Evolutionary conservation across 164 flowering plant species (phyloP).

Genomic region (Vitis rotundifolia): DNA sequence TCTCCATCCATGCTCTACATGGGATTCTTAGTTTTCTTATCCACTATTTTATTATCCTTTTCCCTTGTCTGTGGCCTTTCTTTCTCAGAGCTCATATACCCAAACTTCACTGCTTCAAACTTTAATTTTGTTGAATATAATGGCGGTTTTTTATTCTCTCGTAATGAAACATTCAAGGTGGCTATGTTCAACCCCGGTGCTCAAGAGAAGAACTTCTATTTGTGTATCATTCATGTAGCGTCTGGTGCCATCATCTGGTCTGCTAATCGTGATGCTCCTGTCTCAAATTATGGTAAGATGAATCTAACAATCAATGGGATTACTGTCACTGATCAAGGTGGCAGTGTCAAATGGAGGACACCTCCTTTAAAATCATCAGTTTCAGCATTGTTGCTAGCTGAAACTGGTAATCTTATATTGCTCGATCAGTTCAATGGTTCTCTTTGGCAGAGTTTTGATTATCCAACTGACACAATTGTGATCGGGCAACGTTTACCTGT

Average conservation of each 20-base stretch:
- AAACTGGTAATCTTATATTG: conserved; percentile 66
- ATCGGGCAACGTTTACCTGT: conserved; percentile 53
- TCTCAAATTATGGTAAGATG: conserved; percentile 53
- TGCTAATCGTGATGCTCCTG: conserved; percentile 64
- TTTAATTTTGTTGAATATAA: conserved; percentile 40
- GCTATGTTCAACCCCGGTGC: conserved; percentile 53
- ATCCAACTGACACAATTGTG: conserved; percentile 74
- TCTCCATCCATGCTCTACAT: conserved; percentile 15
- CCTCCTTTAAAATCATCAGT: conserved; percentile 47
- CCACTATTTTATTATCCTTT: conserved; percentile 20
- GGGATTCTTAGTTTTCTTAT: conserved; percentile 27
- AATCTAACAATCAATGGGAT: conserved; percentile 53
- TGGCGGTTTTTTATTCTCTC: conserved; percentile 68
- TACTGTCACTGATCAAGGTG: conserved; percentile 31
- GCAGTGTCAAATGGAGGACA: conserved; percentile 58
- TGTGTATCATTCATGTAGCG: conserved; percentile 58
- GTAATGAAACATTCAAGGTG: conserved; percentile 58
- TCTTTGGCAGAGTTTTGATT: conserved; percentile 68
- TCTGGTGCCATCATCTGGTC: conserved; percentile 78
- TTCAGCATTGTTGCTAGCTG: conserved; percentile 40
- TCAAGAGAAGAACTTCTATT: conserved; percentile 43
- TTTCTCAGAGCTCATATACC: conserved; percentile 46
- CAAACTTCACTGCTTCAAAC: conserved; percentile 69
- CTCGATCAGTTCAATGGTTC: conserved; percentile 53
- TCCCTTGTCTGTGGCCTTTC: conserved; percentile 19